Evolutionary conservation across 352 stramenopile genomes (phyloP).

Genomic region (Blastocystis sp.): DNA sequence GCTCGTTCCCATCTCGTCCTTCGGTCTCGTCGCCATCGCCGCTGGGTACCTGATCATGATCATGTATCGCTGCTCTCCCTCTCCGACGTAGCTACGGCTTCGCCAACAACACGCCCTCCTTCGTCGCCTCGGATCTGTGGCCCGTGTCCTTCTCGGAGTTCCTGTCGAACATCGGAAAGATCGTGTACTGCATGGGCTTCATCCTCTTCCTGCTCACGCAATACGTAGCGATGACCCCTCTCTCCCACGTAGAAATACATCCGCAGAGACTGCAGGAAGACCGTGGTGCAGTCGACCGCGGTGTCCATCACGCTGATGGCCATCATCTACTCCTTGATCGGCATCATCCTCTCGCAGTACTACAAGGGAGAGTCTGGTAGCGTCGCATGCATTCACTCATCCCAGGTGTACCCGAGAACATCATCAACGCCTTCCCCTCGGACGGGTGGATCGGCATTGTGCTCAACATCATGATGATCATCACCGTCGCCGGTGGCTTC

Average conservation of each 20-base stretch:
- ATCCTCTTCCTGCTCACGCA: constrained; percentile 57
- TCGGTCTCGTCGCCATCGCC: constrained; percentile 20
- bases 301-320: constrained; percentile 27
- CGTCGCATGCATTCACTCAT: not conserved
- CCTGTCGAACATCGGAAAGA: constrained; percentile 1
- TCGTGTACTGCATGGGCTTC: constrained; percentile 54
- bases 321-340: constrained; percentile 5
- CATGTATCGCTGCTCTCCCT: not conserved
- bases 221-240: not conserved
- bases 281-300: not conserved
- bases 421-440: not conserved
- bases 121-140: constrained; percentile 11
- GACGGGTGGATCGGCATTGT: not conserved
- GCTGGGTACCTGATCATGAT: not conserved
- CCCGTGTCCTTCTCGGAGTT: not conserved
- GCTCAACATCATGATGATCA: constrained; percentile 2
- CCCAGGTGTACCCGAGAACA: not conserved
- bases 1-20: constrained; percentile 16
- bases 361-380: constrained; percentile 27
- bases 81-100: constrained; percentile 18
- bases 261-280: constrained; percentile 1
- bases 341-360: constrained; percentile 37
- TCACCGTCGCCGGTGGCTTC: constrained; percentile 29
- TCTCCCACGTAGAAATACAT: constrained; percentile 29
- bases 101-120: not conserved